A percentile compares a stretch with the other conserved stretches of the same genome.
These are phyloP conservation scores for Pyrus bretschneideri DNA, from an alignment of 306 rosid species.

Conservation along the genomic window DNA sequence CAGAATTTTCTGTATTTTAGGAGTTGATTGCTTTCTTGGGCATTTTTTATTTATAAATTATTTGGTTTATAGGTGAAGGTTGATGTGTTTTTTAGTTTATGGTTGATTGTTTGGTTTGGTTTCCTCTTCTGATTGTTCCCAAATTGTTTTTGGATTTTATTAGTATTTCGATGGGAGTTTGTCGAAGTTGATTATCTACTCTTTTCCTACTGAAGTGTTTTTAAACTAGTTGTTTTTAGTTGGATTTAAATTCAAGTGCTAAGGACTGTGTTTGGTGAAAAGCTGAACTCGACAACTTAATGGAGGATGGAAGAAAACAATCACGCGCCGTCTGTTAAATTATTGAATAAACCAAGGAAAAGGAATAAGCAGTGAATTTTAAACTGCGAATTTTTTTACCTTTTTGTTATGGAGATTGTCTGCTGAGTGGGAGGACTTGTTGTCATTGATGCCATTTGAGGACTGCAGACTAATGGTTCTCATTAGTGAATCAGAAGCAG, in stretches of 20 bases:
- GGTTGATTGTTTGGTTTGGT: not conserved
- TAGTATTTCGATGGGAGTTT: not conserved
- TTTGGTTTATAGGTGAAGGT: not conserved
- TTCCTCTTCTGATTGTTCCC: not conserved
- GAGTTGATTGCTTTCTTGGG: not conserved
- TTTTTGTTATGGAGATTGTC: not conserved
- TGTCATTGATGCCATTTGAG: not conserved
- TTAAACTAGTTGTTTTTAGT: no score
- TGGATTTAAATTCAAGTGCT: no score
- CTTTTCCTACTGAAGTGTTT: no score
- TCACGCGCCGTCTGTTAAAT: no score
- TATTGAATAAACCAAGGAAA: no score
- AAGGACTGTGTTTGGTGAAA: no score
- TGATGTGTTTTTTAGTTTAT: not conserved
- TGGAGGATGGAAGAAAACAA: no score
- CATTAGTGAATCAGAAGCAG: no score
- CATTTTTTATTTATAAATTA: not conserved
- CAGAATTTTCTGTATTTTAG: not conserved
- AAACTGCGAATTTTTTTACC: no score
- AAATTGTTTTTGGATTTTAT: not conserved
- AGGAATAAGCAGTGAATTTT: no score
- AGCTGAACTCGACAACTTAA: no score
- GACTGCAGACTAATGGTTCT: constrained; percentile 1
- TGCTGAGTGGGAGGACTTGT: not conserved
- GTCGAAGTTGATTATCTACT: no score